Evolutionary conservation across 1,284 basidiomycete genomes (phyloP).

Genomic region (Puccinia novopanici): DNA sequence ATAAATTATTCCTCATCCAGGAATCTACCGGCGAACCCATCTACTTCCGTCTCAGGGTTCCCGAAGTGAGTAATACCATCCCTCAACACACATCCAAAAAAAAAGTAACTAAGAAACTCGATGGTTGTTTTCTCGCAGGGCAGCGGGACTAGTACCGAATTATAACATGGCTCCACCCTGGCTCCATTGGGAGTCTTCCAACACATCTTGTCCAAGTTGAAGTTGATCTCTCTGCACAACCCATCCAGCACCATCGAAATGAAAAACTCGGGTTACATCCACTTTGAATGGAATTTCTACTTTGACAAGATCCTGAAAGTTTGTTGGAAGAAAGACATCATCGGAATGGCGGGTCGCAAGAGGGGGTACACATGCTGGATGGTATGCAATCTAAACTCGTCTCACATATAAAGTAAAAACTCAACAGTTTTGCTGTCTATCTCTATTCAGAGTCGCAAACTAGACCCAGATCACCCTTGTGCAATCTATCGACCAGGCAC

Average conservation of each 20-base stretch:
- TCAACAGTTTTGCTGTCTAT: background rate
- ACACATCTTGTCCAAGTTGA: conserved; percentile 20
- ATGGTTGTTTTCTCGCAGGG: background rate
- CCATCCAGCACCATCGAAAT: too few species aligned
- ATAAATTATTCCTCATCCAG: too few species aligned
- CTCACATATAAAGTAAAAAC: background rate
- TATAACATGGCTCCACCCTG: conserved; percentile 26
- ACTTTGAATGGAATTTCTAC: too few species aligned
- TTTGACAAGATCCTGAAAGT: too few species aligned
- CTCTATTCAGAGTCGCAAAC: conserved; percentile 8
- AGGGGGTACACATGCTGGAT: conserved; percentile 47
- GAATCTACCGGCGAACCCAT: conserved; percentile 38
- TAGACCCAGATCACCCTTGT: too few species aligned
- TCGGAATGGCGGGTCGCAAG: conserved; percentile 30
- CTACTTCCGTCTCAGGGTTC: conserved; percentile 20
- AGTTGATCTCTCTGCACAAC: conserved; percentile 30
- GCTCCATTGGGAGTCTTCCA: conserved; percentile 23
- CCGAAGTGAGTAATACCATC: conserved; percentile 1
- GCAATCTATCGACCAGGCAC: too few species aligned
- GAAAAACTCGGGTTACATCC: too few species aligned
- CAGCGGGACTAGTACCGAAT: background rate
- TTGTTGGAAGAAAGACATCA: too few species aligned
- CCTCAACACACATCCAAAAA: background rate
- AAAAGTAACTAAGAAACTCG: background rate
- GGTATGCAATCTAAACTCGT: background rate